Evolutionary conservation across 306 rosid genomes (phyloP).

Genomic region (Rosa rugosa): DNA sequence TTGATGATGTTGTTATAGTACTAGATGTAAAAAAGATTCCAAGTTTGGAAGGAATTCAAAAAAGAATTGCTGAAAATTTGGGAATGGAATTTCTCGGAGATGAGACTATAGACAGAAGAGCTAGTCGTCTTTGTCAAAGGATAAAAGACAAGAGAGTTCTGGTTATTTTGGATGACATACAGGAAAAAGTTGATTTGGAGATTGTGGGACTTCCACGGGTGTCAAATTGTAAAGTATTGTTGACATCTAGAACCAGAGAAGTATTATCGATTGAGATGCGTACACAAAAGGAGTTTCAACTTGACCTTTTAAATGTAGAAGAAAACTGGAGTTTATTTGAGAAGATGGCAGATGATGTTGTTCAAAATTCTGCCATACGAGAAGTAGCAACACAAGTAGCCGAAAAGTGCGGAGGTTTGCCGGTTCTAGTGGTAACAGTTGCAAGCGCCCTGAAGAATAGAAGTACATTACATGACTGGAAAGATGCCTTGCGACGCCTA

Average conservation of each 20-base stretch:
- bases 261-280: background rate
- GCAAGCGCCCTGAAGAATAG: background rate
- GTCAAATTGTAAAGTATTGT: background rate
- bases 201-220: background rate
- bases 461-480: background rate
- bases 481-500: background rate
- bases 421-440: background rate
- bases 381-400: background rate
- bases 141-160: background rate
- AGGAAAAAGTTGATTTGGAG: slow-evolving; percentile 28
- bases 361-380: background rate
- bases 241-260: background rate
- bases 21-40: background rate
- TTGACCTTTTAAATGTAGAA: background rate
- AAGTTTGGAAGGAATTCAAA: background rate
- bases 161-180: slow-evolving; percentile 35
- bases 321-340: background rate
- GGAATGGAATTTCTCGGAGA: slow-evolving; percentile 3
- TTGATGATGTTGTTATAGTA: background rate
- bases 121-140: background rate
- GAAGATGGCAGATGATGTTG: background rate
- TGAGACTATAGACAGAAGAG: background rate
- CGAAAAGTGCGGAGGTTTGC: background rate
- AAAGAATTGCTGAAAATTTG: slow-evolving; percentile 8
- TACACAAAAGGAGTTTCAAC: background rate